Evolutionary conservation across 2,329 filamentous ascomycete genomes (phyloP), one percentile per base, ranked within the genome.

Genomic region (Aureobasidium uvarum): DNA sequence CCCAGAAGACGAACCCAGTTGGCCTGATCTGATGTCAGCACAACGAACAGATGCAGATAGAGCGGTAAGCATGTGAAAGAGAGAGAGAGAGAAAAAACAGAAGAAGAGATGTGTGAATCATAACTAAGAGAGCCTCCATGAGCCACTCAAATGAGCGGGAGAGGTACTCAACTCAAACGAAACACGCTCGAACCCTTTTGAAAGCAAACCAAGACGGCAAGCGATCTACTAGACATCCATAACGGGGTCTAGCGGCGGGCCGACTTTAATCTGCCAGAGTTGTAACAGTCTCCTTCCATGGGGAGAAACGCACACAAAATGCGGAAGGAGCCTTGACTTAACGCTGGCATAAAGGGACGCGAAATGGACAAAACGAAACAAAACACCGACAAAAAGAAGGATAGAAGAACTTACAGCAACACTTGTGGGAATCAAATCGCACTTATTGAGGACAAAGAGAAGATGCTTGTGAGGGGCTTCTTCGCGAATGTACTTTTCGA

Each of bases 391-490:
- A 67, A 25, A 66, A 55, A 50, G 46, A 60, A 66, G 16, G 14
- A 4, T 16, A n/a, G 18, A 31, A 25, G 5, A n/a, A 93, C 95
- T 91, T 93, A 99, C 95, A 77, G 92, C 92, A 80, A 96, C 91
- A 69, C 86, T 89, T 2, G 93, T 96, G 1, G 95, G 95, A 25
- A 99, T 90, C 71, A 99, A 80, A 77, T 99, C 95, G 72, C 90
- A 91, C 81, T 96, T 96, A 80, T 96, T 96, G 60, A 96, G 76
- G 1, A 96, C 86, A 72, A 96, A 96, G 28, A 96, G 86, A 65
- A 99, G 81, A 76, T 98, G 94, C 81, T 99, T 99, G 78, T 99
- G 95, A 8, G 93, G 92, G 18, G 93, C 94, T 74, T 99, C 95
- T 69, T 95, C 90, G 68, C 86, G 87, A 56, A 99, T 88, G 75